phyloP scores from a whole-genome alignment of 192 early-diverging fungal species.

The Chytriomyces hyalinus region DNA sequence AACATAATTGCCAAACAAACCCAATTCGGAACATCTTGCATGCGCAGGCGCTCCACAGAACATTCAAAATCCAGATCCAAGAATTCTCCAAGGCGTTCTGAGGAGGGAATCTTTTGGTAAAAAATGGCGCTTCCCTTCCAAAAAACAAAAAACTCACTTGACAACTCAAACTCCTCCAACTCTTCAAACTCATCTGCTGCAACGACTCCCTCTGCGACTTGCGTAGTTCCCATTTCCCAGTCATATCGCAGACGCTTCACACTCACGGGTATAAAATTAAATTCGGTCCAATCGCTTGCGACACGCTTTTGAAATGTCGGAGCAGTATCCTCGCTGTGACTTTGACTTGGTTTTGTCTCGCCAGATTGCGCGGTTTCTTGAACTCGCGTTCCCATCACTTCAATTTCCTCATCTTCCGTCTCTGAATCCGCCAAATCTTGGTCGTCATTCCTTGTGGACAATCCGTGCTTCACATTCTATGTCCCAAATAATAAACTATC shows the following conservation, averaged over 20 bases:
- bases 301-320: slow-evolving; percentile 13
- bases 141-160: slow-evolving; percentile 23
- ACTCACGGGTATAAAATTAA: slow-evolving; percentile 38
- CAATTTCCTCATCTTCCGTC: slow-evolving; percentile 15
- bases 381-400: slow-evolving; percentile 28
- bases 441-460: not conserved
- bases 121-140: slow-evolving; percentile 1
- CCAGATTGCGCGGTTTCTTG: not conserved
- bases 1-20: slow-evolving; percentile 18
- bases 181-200: slow-evolving; percentile 33
- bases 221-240: slow-evolving; percentile 38
- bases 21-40: slow-evolving; percentile 43
- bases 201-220: slow-evolving; percentile 23
- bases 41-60: slow-evolving; percentile 41
- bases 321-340: not conserved
- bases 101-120: not conserved
- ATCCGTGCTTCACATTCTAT: slow-evolving; percentile 3
- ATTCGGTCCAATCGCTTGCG: slow-evolving; percentile 39
- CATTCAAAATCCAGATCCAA: slow-evolving; percentile 43
- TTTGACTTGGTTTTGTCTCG: slow-evolving; percentile 5
- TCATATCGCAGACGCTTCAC: slow-evolving; percentile 41
- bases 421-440: not conserved
- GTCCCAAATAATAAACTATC: no score
- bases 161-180: slow-evolving; percentile 30
- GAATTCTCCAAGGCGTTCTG: slow-evolving; percentile 41